Evolutionary conservation across 2,329 filamentous ascomycete species (phyloP), one percentile per base, ranked within the genome.

Genomic region (Penicillium corylophilum): DNA sequence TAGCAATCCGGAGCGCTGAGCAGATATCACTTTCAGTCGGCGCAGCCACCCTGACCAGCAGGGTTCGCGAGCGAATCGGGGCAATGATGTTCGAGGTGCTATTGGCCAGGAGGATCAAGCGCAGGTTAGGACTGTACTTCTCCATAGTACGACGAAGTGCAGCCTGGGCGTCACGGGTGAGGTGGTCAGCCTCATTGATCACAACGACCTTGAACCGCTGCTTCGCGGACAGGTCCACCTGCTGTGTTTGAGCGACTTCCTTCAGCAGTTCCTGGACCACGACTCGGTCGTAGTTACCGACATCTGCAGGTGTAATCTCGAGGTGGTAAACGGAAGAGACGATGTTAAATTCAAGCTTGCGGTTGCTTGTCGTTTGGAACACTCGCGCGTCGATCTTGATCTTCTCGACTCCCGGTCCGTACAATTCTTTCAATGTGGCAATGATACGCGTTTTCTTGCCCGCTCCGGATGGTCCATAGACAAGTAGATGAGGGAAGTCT

Each of bases 281-380:
- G 3, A 99, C 94, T 48, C 94, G 83, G 73, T 99, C 94, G 67
- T 96, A 96, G 71, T 88, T 95, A 55, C 93, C 94, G 4, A 99
- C 94, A 64, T 99, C 94, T 1, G 90, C 95, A 0, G 94, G 94
- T 7, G 94, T 99, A 68, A 99, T 99, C 72, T 99, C 94, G 64
- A 99, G 86, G 73, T 99, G 94, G 76, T 99, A 99, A 58, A 96
- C 86, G 0, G 93, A 97, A 40, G 92, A 86, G 48, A 99, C 94
- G 59, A 99, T 95, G 77, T 96, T 99, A 82, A 99, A 99, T 75
- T 99, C 94, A 64, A 99, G 87, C 75, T 99, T 99, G 70, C 94
- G 90, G 73, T 96, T 97, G 68, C 87, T 88, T 20, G 85, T 92
- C 1, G 94, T 97, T 74, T 96, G 92, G 77, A 99, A 99, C 53